Conservation (phyloP, 768 basidiomycete genomes). For the Lactarius sanguifluus region DNA sequence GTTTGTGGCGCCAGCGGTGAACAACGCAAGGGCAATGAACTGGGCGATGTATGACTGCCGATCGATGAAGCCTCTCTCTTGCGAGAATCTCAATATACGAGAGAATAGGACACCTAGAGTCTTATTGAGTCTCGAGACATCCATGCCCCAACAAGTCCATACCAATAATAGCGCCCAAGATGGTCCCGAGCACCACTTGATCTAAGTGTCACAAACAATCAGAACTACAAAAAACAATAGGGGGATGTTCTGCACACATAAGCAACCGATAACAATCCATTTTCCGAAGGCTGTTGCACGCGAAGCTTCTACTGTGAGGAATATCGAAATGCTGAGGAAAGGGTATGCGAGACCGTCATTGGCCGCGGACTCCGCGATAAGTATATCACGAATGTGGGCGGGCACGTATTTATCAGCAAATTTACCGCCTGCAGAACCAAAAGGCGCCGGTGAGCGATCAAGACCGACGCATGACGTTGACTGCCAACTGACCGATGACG, state of each 20-base stretch:
- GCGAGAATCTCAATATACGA: constrained; percentile 68
- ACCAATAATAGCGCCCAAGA: constrained; percentile 62
- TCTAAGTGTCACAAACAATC: constrained; percentile 45
- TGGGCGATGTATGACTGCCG: constrained; percentile 87
- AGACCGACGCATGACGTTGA: constrained; percentile 5
- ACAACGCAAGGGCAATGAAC: constrained; percentile 68
- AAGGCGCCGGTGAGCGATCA: not conserved
- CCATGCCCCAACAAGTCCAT: not conserved
- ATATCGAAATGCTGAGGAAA: constrained; percentile 83
- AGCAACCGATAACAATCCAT: constrained; percentile 86
- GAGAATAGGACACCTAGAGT: constrained; percentile 62
- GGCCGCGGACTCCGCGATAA: constrained; percentile 88
- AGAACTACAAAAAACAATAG: not conserved
- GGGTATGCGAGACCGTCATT: constrained; percentile 98
- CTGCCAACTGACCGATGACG: constrained; percentile 56
- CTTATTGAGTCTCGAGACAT: not conserved
- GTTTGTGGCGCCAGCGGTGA: constrained; percentile 76
- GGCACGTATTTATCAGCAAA: constrained; percentile 73
- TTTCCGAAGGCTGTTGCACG: constrained; percentile 65
- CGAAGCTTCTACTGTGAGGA: constrained; percentile 72
- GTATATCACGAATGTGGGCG: constrained; percentile 69
- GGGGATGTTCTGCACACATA: constrained; percentile 49
- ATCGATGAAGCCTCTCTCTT: constrained; percentile 63
- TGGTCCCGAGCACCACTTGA: constrained; percentile 73
- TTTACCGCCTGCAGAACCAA: constrained; percentile 53